These are phyloP conservation scores for Trichoderma pleuroti DNA, from an alignment of 2,329 filamentous ascomycete genomes.

Conservation along the genomic window DNA sequence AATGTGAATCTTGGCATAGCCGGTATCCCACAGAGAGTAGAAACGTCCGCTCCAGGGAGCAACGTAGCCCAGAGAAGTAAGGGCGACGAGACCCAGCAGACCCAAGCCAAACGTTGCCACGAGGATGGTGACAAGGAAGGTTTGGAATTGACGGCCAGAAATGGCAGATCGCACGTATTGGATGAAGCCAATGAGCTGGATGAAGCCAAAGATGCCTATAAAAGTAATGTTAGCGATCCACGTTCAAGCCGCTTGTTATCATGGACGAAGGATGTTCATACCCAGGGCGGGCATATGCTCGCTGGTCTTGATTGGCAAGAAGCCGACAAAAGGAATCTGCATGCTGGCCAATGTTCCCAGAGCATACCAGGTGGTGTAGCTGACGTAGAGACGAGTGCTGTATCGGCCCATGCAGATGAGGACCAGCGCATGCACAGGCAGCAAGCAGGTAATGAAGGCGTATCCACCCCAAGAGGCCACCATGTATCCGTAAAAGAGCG, in stretches of 20 bases:
- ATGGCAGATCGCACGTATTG: constrained; percentile 87
- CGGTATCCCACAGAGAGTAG: constrained; percentile 98
- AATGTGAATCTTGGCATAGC: constrained; percentile 98
- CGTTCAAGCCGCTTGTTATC: not conserved
- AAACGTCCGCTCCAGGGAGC: constrained; percentile 98
- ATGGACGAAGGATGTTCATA: constrained; percentile 43
- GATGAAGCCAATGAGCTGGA: constrained; percentile 89
- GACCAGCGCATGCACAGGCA: constrained; percentile 90
- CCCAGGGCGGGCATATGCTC: constrained; percentile 97
- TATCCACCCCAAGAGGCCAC: constrained; percentile 99
- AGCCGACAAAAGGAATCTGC: constrained; percentile 99
- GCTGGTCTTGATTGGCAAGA: constrained; percentile 91
- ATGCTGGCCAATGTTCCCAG: constrained; percentile 94
- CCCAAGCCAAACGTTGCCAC: constrained; percentile 70
- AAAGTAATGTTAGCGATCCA: not conserved
- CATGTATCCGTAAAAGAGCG: constrained; percentile 99
- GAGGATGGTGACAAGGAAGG: constrained; percentile 73
- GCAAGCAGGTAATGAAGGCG: constrained; percentile 97
- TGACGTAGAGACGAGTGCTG: constrained; percentile 89
- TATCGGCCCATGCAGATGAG: constrained; percentile 96
- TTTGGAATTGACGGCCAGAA: constrained; percentile 90
- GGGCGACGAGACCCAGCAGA: constrained; percentile 71
- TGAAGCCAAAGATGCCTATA: constrained; percentile 85
- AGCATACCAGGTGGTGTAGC: constrained; percentile 97
- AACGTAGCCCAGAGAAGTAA: constrained; percentile 87